Conservation (phyloP, 2,329 filamentous ascomycete genomes). For the Davidsoniella eucalypti region DNA sequence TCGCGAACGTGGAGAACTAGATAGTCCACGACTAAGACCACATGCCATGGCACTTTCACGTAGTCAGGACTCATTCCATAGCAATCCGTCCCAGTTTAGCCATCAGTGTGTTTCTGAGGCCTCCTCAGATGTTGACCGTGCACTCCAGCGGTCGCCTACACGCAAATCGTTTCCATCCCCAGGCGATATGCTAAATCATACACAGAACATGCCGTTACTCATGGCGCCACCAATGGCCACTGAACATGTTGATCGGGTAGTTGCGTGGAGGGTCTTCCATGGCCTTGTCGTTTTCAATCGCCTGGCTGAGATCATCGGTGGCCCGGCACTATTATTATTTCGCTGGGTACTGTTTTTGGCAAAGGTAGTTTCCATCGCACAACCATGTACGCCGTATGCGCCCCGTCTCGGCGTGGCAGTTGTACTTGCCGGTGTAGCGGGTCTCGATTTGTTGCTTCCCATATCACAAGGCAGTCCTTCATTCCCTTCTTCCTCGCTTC, state of each 20-base stretch:
- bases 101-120: too few species aligned
- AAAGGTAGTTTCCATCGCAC: slow-evolving; percentile 50
- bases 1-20: slow-evolving; percentile 16
- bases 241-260: neutral
- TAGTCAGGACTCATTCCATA: neutral
- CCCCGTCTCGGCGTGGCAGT: slow-evolving; percentile 48
- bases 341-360: slow-evolving; percentile 47
- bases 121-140: neutral
- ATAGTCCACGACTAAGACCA: slow-evolving; percentile 16
- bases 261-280: neutral
- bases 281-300: neutral
- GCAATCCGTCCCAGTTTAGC: too few species aligned
- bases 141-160: slow-evolving; percentile 14
- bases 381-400: slow-evolving; percentile 56
- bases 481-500: too few species aligned
- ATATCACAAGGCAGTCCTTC: neutral
- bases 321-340: slow-evolving; percentile 17
- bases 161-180: slow-evolving; percentile 3
- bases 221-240: slow-evolving; percentile 7
- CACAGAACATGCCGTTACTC: slow-evolving; percentile 11
- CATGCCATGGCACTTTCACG: slow-evolving; percentile 1
- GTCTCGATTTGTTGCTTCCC: slow-evolving; percentile 41
- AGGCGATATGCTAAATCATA: slow-evolving; percentile 1
- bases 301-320: neutral
- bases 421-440: slow-evolving; percentile 52